Percentiles rank a stretch among this genome's conserved stretches.
phyloP scores from a whole-genome alignment of 2,329 filamentous ascomycete genomes.

The Xylariaceae sp. region DNA sequence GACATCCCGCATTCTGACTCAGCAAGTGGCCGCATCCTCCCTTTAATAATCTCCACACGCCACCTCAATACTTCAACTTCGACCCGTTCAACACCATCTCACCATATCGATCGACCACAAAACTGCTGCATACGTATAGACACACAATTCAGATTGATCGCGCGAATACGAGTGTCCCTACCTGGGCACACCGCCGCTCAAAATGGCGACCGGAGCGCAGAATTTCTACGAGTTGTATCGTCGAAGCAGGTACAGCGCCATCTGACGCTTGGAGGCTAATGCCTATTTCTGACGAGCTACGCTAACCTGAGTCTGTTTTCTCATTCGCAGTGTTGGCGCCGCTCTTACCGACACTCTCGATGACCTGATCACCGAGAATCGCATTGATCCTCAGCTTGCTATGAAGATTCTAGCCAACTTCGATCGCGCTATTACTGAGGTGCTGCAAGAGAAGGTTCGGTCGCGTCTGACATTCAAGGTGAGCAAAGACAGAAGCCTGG shows the following conservation, averaged over 20 bases:
- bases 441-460: constrained; percentile 90
- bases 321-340: constrained; percentile 76
- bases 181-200: constrained; percentile 24
- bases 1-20: neutral
- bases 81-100: constrained; percentile 18
- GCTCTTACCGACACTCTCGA: constrained; percentile 96
- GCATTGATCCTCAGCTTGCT: constrained; percentile 95
- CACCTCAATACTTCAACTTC: neutral
- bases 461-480: constrained; percentile 95
- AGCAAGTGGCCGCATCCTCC: neutral
- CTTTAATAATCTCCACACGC: neutral
- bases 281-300: constrained; percentile 11
- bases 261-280: constrained; percentile 8
- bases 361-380: constrained; percentile 90
- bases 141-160: neutral
- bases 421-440: constrained; percentile 89
- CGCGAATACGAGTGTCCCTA: neutral
- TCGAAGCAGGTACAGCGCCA: constrained; percentile 80
- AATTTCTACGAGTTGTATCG: constrained; percentile 95
- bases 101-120: constrained; percentile 5
- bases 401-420: constrained; percentile 99
- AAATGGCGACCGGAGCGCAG: constrained; percentile 55
- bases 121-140: no score
- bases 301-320: constrained; percentile 30
- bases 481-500: constrained; percentile 33